Evolutionary conservation across 305 asterid species (phyloP), one percentile per base, ranked within the genome.

Genomic region (Fraxinus sp.): DNA sequence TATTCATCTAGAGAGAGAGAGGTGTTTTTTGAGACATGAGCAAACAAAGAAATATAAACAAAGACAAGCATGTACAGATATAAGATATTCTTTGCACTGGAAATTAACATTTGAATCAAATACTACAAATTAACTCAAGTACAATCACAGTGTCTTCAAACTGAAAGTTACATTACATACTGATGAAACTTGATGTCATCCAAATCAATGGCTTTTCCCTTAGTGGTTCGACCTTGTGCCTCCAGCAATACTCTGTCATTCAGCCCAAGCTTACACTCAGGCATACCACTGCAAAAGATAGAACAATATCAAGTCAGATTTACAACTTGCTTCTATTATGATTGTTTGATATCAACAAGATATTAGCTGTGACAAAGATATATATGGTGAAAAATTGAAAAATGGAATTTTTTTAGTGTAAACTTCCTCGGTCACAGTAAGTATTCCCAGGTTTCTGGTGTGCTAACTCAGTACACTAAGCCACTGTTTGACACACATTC

Each of bases 181-280:
- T 96, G 99, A 89, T 96, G 98, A 87, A 96, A 96, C 88, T 96
- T 94, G 90, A 96, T 96, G 87, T 96, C 99, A 73, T 94, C 99
- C 80, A 96, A 89, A 90, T 96, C 98, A 85, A 96, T 93, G 89
- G 99, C 91, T 89, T 96, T 96, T 84, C 99, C 98, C 91, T 96
- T 96, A 46, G 98, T 88, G 62, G 95, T 74, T 57, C 97, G 93
- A 9, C 99, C 99, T 86, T 96, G 99, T 30, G 98, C 98, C 86
- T 96, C 99, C 87, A 94, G 88, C 87, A 96, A 84, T 79, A 96
- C 91, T 91, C 92, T 91, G 86, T 96, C 99, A 87, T 96, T 96
- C 59, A 96, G 93, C 85, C 98, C 98, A 85, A 96, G 95, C 92
- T 96, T 94, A 82, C 99, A 96, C 90, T 94, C 99, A 26, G 98